Conservation (phyloP, 2,329 filamentous ascomycete species). For the Penicillium sp. region DNA sequence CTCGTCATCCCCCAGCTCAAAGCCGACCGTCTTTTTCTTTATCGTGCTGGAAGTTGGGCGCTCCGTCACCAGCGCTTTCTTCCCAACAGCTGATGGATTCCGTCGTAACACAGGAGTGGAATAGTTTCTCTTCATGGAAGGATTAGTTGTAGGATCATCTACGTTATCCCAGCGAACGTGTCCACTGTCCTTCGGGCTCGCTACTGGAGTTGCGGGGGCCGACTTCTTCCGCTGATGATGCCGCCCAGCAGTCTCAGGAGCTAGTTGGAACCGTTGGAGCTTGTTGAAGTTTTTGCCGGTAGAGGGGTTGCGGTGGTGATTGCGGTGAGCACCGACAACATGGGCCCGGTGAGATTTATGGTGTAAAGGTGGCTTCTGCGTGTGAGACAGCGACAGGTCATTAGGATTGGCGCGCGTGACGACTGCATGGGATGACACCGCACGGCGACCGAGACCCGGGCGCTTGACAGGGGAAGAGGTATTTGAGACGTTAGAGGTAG, state of each 20-base stretch:
- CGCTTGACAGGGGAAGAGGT: conserved; percentile 41
- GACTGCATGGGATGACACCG: conserved; percentile 41
- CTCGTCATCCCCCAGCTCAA: conserved; percentile 45
- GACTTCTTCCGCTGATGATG: conserved; percentile 49
- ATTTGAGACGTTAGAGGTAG: conserved; percentile 20
- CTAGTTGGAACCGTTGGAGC: conserved; percentile 38
- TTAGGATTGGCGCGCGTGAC: conserved; percentile 35
- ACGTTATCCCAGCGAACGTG: conserved; percentile 45
- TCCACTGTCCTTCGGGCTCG: conserved; percentile 38
- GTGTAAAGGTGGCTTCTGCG: conserved; percentile 32
- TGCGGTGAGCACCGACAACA: conserved; percentile 42
- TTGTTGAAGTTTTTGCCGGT: conserved; percentile 46
- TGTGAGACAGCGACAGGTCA: conserved; percentile 33
- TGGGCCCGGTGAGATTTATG: conserved; percentile 43
- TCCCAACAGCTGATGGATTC: conserved; percentile 37
- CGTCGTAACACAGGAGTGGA: conserved; percentile 44
- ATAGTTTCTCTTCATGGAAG: conserved; percentile 46
- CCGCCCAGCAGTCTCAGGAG: conserved; percentile 30
- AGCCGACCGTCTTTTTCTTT: conserved; percentile 48
- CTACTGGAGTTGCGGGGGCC: conserved; percentile 43
- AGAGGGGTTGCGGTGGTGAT: conserved; percentile 44
- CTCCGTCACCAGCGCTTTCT: conserved; percentile 39
- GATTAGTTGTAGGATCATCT: conserved; percentile 33
- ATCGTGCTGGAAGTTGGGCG: conserved; percentile 35
- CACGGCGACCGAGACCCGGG: conserved; percentile 40